A percentile compares a stretch with the other conserved stretches of the same genome.
Evolutionary conservation across 164 flowering plant genomes (phyloP).

Genomic region (Hamamelis virginiana): DNA sequence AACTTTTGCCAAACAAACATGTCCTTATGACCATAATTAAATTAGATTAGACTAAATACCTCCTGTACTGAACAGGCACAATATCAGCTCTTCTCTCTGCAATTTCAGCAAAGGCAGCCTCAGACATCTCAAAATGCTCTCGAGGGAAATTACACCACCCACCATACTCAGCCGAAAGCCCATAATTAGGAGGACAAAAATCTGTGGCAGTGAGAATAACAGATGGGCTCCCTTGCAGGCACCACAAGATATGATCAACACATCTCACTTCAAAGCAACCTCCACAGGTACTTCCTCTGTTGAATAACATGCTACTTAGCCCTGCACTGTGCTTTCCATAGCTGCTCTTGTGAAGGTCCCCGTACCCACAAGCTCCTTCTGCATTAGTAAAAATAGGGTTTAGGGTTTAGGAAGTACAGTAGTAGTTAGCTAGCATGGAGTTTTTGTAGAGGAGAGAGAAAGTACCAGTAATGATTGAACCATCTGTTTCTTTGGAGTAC

Average conservation of each 20-base stretch:
- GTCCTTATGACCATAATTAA: too few species aligned
- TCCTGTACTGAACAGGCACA: conserved; percentile 69
- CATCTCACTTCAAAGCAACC: conserved; percentile 74
- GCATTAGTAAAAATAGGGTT: conserved; percentile 12
- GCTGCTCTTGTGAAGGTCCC: conserved; percentile 49
- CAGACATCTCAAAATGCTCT: conserved; percentile 77
- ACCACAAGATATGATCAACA: conserved; percentile 67
- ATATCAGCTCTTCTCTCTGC: conserved; percentile 59
- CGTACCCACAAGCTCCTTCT: conserved; percentile 87
- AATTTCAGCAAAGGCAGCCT: conserved; percentile 57
- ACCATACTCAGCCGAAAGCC: conserved; percentile 70
- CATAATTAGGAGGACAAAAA: conserved; percentile 80
- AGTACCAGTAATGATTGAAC: conserved; percentile 53
- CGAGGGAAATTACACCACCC: conserved; percentile 85
- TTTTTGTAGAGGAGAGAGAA: not conserved
- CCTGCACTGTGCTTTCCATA: conserved; percentile 67
- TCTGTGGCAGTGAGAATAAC: conserved; percentile 68
- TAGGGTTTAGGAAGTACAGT: not conserved
- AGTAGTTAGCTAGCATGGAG: too few species aligned
- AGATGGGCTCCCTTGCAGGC: conserved; percentile 70
- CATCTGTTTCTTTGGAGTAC: conserved; percentile 54
- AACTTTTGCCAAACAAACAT: too few species aligned
- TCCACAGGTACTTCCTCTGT: conserved; percentile 72
- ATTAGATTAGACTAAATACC: conserved; percentile 30
- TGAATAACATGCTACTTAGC: conserved; percentile 58